Evolutionary conservation across 441 rosid species (phyloP), one percentile per base, ranked within the genome.

Genomic region (Erodium chrysanthum): DNA sequence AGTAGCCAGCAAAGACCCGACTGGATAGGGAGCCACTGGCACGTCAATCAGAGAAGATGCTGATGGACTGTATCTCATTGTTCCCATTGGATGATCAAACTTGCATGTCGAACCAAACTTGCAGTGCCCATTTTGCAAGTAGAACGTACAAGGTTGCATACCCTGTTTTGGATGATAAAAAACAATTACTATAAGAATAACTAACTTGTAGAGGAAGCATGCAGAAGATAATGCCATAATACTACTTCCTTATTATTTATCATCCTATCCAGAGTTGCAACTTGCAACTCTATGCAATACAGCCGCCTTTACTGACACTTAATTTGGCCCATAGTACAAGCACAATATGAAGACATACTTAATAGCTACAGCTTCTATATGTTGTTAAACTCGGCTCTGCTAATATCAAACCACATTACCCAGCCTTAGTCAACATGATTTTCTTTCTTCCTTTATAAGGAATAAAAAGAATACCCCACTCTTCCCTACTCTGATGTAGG

Each of bases 1-100:
- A 54, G 87, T 82, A 42, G 82, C 89, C 62, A 56, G 62, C 62
- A 60, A 25, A 11, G 64, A 60, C 64, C 64, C 64, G 17, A 14
- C 64, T 23, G 64, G 64, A 27, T 25, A 60, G 31, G 64, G 64
- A 60, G 64, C 64, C 23, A 54, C 60, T 18, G 60, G 60, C 60
- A 54, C 23, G 25, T 18, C 60, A 20, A 18, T 18, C 25, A 54
- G 64, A 23, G 33, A 60, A 22, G 64, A 60, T 60, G 64, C 64
- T 23, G 64, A 60, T 23, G 33, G 64, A 23, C 64, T 60, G 64
- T 60, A 60, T 60, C 64, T 60, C 64, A 60, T 60, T 60, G 31
- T 60, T 10, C 64, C 64, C 31, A 60, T 25, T 25, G 64, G 64
- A 60, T 60, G 64, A 23, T 60, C 64, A 11, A 60, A 60, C 25